phyloP scores from a whole-genome alignment of 1,284 basidiomycete genomes.

The Vanrija sp. region DNA sequence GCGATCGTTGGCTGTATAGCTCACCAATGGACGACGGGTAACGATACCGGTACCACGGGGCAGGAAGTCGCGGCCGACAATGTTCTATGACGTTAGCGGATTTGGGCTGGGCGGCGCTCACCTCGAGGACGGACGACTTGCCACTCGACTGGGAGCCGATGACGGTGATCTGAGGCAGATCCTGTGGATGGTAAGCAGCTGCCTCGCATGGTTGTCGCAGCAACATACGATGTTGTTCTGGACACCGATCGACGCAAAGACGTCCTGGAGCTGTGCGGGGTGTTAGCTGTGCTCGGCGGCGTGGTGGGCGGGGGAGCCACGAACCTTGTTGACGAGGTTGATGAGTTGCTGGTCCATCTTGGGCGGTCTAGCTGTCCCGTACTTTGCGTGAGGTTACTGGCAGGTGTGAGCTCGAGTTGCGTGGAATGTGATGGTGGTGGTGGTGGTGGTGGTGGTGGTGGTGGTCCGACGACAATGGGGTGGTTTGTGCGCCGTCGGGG shows the following conservation, averaged over 20 bases:
- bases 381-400: slow-evolving; percentile 2
- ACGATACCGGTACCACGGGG: slow-evolving; percentile 92
- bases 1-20: slow-evolving; percentile 17
- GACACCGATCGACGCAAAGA: slow-evolving; percentile 53
- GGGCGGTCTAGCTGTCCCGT: slow-evolving; percentile 5
- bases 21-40: slow-evolving; percentile 83
- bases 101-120: slow-evolving; percentile 19
- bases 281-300: neutral
- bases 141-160: slow-evolving; percentile 56
- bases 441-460: neutral
- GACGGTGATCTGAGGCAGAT: slow-evolving; percentile 57
- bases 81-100: slow-evolving; percentile 62
- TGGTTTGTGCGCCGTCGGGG: neutral
- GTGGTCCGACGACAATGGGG: neutral
- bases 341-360: slow-evolving; percentile 51
- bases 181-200: slow-evolving; percentile 29
- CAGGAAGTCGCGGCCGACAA: slow-evolving; percentile 93
- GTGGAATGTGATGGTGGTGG: neutral
- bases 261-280: slow-evolving; percentile 52
- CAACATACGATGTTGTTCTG: slow-evolving; percentile 48
- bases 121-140: slow-evolving; percentile 55
- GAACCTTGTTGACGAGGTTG: slow-evolving; percentile 50
- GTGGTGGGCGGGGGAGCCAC: neutral
- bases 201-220: neutral
- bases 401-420: neutral